A percentile compares a stretch with the other conserved stretches of the same genome.
Conservation (phyloP, 306 rosid genomes). For the Amphicarpaea edgeworthii region DNA sequence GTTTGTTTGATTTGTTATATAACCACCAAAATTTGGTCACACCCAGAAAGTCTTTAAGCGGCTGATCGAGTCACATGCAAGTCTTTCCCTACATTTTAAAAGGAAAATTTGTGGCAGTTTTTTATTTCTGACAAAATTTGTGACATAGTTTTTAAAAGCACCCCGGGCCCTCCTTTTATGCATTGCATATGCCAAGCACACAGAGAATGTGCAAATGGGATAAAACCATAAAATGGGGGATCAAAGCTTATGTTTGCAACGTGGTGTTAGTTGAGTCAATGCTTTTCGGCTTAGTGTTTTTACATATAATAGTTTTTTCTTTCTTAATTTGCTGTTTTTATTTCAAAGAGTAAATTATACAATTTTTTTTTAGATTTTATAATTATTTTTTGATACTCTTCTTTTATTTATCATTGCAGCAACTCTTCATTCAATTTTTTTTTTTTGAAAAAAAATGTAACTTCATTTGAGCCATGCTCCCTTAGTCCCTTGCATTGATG, state of each 20-base stretch:
- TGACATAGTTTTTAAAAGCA: slow-evolving; percentile 18
- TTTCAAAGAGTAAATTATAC: too few species aligned
- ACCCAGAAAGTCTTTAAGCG: slow-evolving; percentile 41
- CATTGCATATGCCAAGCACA: slow-evolving; percentile 43
- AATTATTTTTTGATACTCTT: too few species aligned
- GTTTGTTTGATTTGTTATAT: slow-evolving; percentile 48
- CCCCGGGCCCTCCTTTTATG: neutral
- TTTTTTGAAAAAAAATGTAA: too few species aligned
- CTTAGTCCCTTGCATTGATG: neutral
- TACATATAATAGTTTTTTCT: too few species aligned
- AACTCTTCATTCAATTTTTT: too few species aligned
- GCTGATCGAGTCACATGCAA: slow-evolving; percentile 67
- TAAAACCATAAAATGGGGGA: slow-evolving; percentile 15
- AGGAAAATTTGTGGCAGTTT: neutral
- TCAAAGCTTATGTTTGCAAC: slow-evolving; percentile 30
- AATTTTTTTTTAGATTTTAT: too few species aligned
- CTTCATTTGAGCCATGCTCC: neutral
- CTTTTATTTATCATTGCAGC: too few species aligned
- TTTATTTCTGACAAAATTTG: slow-evolving; percentile 6
- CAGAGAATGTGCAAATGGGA: slow-evolving; percentile 43
- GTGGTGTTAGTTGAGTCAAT: slow-evolving; percentile 18
- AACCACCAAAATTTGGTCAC: slow-evolving; percentile 51
- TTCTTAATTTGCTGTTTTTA: too few species aligned
- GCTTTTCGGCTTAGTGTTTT: too few species aligned
- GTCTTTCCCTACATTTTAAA: slow-evolving; percentile 38